phyloP scores from a whole-genome alignment of 2,329 filamentous ascomycete genomes.

The Phoma sp. region DNA sequence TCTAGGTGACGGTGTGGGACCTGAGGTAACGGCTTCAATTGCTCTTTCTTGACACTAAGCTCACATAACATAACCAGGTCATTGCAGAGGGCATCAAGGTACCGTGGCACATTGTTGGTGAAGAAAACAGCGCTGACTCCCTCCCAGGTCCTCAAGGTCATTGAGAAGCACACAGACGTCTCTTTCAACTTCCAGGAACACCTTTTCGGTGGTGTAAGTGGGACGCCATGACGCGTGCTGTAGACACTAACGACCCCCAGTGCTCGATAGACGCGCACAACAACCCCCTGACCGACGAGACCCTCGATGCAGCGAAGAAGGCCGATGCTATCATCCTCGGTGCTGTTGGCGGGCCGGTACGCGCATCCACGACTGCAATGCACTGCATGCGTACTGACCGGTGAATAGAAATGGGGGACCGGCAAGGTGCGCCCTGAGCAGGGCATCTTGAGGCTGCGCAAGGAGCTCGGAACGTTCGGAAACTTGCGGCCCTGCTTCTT shows the following conservation, averaged over 20 bases:
- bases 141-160: constrained; percentile 73
- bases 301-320: constrained; percentile 79
- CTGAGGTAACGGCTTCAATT: constrained; percentile 43
- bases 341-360: constrained; percentile 87
- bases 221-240: background rate
- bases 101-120: constrained; percentile 24
- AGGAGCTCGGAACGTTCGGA: constrained; percentile 91
- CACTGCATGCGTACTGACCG: constrained; percentile 15
- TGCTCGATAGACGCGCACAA: constrained; percentile 86
- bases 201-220: constrained; percentile 85
- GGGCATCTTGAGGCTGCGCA: constrained; percentile 87
- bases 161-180: constrained; percentile 76
- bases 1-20: constrained; percentile 50
- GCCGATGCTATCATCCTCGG: constrained; percentile 92
- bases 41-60: constrained; percentile 13
- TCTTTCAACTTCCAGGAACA: constrained; percentile 92
- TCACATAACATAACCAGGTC: constrained; percentile 62
- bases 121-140: background rate
- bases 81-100: constrained; percentile 87
- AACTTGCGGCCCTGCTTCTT: constrained; percentile 98
- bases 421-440: constrained; percentile 88
- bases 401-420: constrained; percentile 81
- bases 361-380: constrained; percentile 23
- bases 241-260: constrained; percentile 55
- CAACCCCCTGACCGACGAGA: constrained; percentile 79